Evolutionary conservation across 306 rosid species (phyloP), one percentile per base, ranked within the genome.

Genomic region (Abrus precatorius): DNA sequence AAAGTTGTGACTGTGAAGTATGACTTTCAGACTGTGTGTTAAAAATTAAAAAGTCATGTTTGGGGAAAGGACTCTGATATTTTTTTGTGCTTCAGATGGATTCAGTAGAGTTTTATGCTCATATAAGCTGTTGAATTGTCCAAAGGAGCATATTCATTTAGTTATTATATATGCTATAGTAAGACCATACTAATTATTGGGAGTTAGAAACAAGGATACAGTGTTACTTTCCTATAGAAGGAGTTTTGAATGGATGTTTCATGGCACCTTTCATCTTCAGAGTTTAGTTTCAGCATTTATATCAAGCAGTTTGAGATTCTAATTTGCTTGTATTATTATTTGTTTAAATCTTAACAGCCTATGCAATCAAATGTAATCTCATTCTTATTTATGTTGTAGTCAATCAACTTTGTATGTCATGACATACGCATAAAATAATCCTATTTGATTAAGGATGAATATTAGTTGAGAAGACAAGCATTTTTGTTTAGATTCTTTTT

Each of bases 271-370:
- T 53, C 64, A 48, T 27, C 72, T 71, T 27, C 40, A 9, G 7
- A 76, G 52, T 52, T 52, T 41, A 14, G 14, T 75, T 75, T 61
- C 33, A 38, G 32, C 40, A 43, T 52, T 43, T 53, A 10, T 43
- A 30, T 64, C 57, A 52, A 73, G 45, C 60, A 62, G 53, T 80
- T 49, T 40, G 57, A 0, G 56, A 30, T 43, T 62, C 63, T 72
- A 72, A 72, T 52, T 69, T 74, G 54, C 69, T 53, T 12, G 11
- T 38, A 38, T 57, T 63, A 63, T 38, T 38, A 47, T 29, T 40
- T 50, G 36, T 33, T 20, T 13, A 69, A 32, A 30, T 54, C 38
- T 13, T 32, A 62, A 48, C 13, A 13, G 72, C 14, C 40, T 10
- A 4, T 54, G 43, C 30, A 5, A 49, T 52, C 3, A 52, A 13